These are phyloP conservation scores for Ustilago sp. DNA, from an alignment of 1,284 basidiomycete genomes.

Conservation along the genomic window DNA sequence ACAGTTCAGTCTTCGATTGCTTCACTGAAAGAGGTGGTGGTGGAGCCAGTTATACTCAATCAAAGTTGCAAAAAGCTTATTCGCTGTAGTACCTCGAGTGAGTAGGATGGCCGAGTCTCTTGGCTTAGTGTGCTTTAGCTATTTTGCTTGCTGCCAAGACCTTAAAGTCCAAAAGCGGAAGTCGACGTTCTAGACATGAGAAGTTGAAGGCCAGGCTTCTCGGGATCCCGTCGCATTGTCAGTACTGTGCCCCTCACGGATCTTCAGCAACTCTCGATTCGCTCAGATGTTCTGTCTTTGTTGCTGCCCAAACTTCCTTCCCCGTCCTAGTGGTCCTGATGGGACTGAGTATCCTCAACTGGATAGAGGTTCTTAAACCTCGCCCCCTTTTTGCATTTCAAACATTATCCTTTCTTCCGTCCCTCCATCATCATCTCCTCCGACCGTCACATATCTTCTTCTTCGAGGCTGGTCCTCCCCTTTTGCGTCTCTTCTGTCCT, in stretches of 20 bases:
- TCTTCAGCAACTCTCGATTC: background rate
- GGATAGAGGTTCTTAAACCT: background rate
- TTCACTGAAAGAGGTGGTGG: too few relatives aligned
- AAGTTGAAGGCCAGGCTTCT: background rate
- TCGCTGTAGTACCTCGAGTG: background rate
- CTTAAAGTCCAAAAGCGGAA: background rate
- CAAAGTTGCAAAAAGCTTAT: background rate
- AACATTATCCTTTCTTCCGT: background rate
- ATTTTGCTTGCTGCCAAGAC: background rate
- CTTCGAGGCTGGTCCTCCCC: constrained; percentile 45
- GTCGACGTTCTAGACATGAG: background rate
- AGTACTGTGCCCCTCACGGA: background rate
- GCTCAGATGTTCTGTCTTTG: constrained; percentile 12
- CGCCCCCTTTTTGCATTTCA: background rate
- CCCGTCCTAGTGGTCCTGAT: constrained; percentile 9
- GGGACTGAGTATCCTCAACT: background rate
- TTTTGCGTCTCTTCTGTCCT: constrained; percentile 30
- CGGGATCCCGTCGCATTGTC: background rate
- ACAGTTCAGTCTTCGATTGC: too few relatives aligned
- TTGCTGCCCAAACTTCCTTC: constrained; percentile 1
- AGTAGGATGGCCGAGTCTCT: background rate
- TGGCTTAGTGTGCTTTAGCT: background rate
- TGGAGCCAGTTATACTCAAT: too few relatives aligned
- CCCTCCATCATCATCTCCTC: constrained; percentile 8
- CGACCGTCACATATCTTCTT: background rate